Percentiles rank a stretch among this genome's conserved stretches.
Evolutionary conservation across 345 rosid genomes (phyloP).

Genomic region (Citrus australasica): DNA sequence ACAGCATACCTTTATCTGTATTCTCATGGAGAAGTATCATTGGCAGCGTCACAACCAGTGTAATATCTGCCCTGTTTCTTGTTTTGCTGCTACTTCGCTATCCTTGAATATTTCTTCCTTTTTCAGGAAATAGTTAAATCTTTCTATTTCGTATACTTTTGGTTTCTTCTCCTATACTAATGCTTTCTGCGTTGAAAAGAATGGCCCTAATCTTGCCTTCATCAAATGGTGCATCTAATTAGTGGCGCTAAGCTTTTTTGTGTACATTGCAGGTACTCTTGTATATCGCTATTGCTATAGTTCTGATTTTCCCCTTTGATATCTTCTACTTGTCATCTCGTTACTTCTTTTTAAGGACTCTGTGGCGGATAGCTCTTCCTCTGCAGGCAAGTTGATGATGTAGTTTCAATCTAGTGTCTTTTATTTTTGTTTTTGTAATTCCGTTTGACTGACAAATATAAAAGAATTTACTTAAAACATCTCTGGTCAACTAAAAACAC

Average conservation of each 20-base stretch:
- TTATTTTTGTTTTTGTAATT: neutral
- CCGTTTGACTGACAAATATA: neutral
- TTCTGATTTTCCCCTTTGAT: slow-evolving; percentile 89
- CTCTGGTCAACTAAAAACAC: slow-evolving; percentile 7
- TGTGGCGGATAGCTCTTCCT: slow-evolving; percentile 88
- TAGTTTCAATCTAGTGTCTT: neutral
- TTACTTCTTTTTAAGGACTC: slow-evolving; percentile 80
- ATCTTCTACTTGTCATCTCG: slow-evolving; percentile 86
- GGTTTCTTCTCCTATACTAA: neutral
- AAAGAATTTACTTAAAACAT: neutral
- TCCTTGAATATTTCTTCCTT: neutral
- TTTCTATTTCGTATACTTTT: neutral
- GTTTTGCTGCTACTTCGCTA: neutral
- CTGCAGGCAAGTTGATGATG: slow-evolving; percentile 64
- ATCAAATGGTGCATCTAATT: neutral
- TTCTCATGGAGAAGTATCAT: slow-evolving; percentile 94
- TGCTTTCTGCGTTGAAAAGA: neutral
- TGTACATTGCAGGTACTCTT: slow-evolving; percentile 67
- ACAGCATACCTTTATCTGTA: slow-evolving; percentile 90
- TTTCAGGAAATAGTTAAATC: neutral
- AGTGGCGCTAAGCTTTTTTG: slow-evolving; percentile 10
- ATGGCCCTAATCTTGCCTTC: neutral
- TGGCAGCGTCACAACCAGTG: slow-evolving; percentile 99
- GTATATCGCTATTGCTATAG: slow-evolving; percentile 68
- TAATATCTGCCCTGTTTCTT: slow-evolving; percentile 36